Evolutionary conservation across 768 basidiomycete genomes (phyloP).

Genomic region (Mycena maculata): DNA sequence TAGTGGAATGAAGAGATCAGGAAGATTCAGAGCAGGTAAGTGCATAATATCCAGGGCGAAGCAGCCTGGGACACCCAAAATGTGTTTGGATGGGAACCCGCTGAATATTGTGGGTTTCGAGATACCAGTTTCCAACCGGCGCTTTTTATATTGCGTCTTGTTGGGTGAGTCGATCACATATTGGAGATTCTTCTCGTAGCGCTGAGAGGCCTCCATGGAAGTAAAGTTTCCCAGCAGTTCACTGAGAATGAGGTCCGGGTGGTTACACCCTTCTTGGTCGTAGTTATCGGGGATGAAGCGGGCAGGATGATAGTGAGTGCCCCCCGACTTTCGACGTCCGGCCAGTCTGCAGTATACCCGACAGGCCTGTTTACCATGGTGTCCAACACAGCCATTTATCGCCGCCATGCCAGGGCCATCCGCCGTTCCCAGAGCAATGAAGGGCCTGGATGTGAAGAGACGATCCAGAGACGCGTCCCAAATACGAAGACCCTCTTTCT

Average conservation of each 20-base stretch:
- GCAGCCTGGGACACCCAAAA: background rate
- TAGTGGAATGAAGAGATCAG: slow-evolving; percentile 26
- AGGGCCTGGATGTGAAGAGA: slow-evolving; percentile 13
- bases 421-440: slow-evolving; percentile 31
- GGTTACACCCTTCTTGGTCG: background rate
- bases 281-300: background rate
- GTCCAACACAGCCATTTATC: slow-evolving; percentile 46
- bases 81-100: slow-evolving; percentile 39
- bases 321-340: slow-evolving; percentile 2
- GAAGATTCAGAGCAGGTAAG: background rate
- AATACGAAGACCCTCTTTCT: slow-evolving; percentile 10
- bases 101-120: slow-evolving; percentile 50
- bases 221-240: too few species aligned
- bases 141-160: slow-evolving; percentile 36
- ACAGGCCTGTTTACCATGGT: slow-evolving; percentile 1
- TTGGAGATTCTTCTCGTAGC: too few species aligned
- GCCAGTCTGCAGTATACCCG: background rate
- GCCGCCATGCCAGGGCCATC: slow-evolving; percentile 40
- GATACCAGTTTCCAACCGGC: slow-evolving; percentile 49
- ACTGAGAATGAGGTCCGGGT: background rate
- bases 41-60: slow-evolving; percentile 6
- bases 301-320: background rate
- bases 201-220: too few species aligned
- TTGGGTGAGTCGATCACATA: background rate
- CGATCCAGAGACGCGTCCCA: background rate